These are phyloP conservation scores for Colletotrichum incanum DNA, from an alignment of 2,329 filamentous ascomycete genomes.

Conservation along the genomic window DNA sequence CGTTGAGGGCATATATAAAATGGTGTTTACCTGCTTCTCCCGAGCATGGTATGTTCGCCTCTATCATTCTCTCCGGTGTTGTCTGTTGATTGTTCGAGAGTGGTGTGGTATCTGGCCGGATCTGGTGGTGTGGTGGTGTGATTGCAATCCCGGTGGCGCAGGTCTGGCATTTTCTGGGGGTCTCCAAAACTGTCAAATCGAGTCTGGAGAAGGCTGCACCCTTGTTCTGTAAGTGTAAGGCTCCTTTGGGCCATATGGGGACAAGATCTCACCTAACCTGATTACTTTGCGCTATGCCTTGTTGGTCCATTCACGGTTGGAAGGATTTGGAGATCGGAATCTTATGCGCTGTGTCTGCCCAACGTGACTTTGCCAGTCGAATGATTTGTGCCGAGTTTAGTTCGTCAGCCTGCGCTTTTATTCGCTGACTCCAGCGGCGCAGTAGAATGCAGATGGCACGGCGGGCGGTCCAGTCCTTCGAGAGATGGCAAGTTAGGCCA, in stretches of 20 bases:
- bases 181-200: conserved; percentile 10
- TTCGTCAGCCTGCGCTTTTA: conserved; percentile 24
- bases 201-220: conserved; percentile 2
- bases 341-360: conserved; percentile 12
- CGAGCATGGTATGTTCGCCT: conserved; percentile 27
- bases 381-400: conserved; percentile 24
- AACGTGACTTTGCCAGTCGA: conserved; percentile 32
- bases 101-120: conserved; percentile 38
- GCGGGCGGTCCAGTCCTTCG: conserved; percentile 22
- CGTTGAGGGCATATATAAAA: conserved; percentile 31
- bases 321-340: conserved; percentile 24
- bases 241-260: conserved; percentile 14
- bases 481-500: conserved; percentile 8
- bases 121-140: conserved; percentile 39
- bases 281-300: conserved; percentile 1
- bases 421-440: conserved; percentile 23
- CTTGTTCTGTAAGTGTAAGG: conserved; percentile 22
- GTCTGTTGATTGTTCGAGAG: conserved; percentile 36
- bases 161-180: conserved; percentile 12
- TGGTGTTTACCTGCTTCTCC: conserved; percentile 21
- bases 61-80: conserved; percentile 13
- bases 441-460: conserved; percentile 5
- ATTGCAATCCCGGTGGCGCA: conserved; percentile 36
- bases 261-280: conserved; percentile 12
- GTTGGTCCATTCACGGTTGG: conserved; percentile 13